Base-by-base conservation (phyloP, 2,329 filamentous ascomycete genomes). In the Xylariaceae sp. region DNA sequence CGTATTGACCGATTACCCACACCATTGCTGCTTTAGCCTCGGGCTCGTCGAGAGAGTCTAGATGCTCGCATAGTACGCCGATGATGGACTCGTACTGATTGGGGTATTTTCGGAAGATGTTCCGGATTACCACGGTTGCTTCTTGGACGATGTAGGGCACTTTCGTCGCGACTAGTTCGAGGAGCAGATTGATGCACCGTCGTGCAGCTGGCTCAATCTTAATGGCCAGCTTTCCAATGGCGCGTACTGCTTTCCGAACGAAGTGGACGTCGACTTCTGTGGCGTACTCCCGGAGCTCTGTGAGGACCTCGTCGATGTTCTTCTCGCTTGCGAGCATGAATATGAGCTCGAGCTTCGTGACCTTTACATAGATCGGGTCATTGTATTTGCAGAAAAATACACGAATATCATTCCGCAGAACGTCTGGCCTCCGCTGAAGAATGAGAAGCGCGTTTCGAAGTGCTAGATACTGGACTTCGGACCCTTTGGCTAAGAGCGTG, bases 301-400 rank as follows among this genome's bases (percentile, higher is more conserved):
- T 95, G 57, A 99, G 72, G 1, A 99, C 94, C 65, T 97, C 90
- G 43, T 90, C 86, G 60, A 99, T 99, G 67, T 99, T 99, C 62
- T 86, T 87, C 70, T 96, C 90, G 32, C 83, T 96, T 7, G 94
- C 94, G 52, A 99, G 80, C 94, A 97, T 99, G 71, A 99, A 99
- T 58, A 99, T 97, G 60, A 99, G 81, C 71, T 99, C 94, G 44
- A 99, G 79, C 71, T 99, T 99, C 14, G 94, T 99, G 45, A 99
- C 94, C 71, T 99, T 99, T 72, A 99, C 94, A 68, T 97, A 99
- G 57, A 99, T 99, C 0, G 94, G 94, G 65, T 99, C 94, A 68
- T 99, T 99, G 72, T 99, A 99, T 77, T 99, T 99, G 83, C 94
- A 99, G 72, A 99, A 99, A 73, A 99, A 99, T 31, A 99, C 94